Conservation (phyloP, 169 alveolate genomes). For the Theileria parva region DNA sequence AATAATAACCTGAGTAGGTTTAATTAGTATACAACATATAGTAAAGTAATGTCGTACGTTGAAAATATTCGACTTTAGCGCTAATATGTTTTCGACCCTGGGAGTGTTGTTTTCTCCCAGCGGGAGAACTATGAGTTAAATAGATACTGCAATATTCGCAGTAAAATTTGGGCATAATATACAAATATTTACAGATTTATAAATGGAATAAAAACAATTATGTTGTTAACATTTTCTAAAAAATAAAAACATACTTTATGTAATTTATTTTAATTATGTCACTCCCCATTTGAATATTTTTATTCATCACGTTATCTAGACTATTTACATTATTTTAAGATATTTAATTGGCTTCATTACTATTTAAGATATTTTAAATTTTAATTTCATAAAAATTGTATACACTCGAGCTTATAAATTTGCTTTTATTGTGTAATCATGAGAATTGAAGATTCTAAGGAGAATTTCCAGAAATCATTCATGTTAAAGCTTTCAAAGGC, state of each 20-base stretch:
- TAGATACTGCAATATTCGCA: slow-evolving; percentile 99
- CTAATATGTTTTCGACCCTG: slow-evolving; percentile 97
- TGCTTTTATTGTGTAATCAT: background rate
- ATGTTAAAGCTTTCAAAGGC: slow-evolving; percentile 6
- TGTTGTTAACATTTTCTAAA: too few species aligned
- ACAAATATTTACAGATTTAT: too few species aligned
- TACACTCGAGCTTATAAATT: background rate
- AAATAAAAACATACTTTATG: background rate
- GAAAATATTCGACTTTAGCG: slow-evolving; percentile 96
- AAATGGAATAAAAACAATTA: too few species aligned
- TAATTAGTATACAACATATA: background rate
- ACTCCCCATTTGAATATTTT: slow-evolving; percentile 15
- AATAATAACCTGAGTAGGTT: too few species aligned
- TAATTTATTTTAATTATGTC: background rate
- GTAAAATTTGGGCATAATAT: slow-evolving; percentile 97
- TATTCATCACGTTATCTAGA: background rate
- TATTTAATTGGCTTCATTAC: slow-evolving; percentile 1
- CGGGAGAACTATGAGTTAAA: slow-evolving; percentile 97
- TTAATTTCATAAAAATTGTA: background rate
- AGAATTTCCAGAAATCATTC: slow-evolving; percentile 9
- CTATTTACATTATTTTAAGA: background rate
- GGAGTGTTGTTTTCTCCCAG: slow-evolving; percentile 97
- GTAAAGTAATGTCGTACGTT: slow-evolving; percentile 65
- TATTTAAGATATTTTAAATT: background rate
- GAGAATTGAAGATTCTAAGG: slow-evolving; percentile 14